Evolutionary conservation across 768 basidiomycete species (phyloP).

Genomic region (Kwoniella botswanensis): DNA sequence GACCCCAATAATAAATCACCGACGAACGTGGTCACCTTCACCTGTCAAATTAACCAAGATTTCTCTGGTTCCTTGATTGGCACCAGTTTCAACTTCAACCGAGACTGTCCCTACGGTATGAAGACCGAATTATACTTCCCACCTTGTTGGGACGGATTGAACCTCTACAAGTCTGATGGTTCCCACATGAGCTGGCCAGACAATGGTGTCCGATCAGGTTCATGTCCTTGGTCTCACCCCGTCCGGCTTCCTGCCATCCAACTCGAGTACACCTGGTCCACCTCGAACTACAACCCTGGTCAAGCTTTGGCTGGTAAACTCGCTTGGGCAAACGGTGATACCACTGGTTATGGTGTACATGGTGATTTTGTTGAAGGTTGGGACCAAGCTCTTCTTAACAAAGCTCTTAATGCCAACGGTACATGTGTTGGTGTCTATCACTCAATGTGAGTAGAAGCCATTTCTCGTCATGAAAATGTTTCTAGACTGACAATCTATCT

Average conservation of each 20-base stretch:
- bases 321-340: constrained; percentile 65
- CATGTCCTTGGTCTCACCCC: constrained; percentile 47
- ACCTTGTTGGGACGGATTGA: constrained; percentile 53
- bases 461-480: background rate
- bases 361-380: constrained; percentile 61
- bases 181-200: constrained; percentile 48
- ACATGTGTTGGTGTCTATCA: constrained; percentile 28
- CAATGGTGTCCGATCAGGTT: constrained; percentile 24
- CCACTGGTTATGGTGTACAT: constrained; percentile 67
- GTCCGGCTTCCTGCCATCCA: constrained; percentile 51
- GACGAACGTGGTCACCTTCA: constrained; percentile 25
- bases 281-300: constrained; percentile 54
- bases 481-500: background rate
- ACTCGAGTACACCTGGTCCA: constrained; percentile 48
- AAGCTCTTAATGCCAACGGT: constrained; percentile 62
- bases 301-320: constrained; percentile 40
- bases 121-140: constrained; percentile 48
- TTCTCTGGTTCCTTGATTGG: constrained; percentile 21
- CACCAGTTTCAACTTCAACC: constrained; percentile 30
- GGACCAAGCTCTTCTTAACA: constrained; percentile 65
- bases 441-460: constrained; percentile 29
- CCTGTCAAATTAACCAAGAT: constrained; percentile 32
- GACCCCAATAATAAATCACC: constrained; percentile 43
- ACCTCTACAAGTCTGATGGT: constrained; percentile 45
- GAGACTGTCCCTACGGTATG: constrained; percentile 40